Conservation (phyloP, 768 basidiomycete genomes). For the Phlebiopsis flavidoalba region DNA sequence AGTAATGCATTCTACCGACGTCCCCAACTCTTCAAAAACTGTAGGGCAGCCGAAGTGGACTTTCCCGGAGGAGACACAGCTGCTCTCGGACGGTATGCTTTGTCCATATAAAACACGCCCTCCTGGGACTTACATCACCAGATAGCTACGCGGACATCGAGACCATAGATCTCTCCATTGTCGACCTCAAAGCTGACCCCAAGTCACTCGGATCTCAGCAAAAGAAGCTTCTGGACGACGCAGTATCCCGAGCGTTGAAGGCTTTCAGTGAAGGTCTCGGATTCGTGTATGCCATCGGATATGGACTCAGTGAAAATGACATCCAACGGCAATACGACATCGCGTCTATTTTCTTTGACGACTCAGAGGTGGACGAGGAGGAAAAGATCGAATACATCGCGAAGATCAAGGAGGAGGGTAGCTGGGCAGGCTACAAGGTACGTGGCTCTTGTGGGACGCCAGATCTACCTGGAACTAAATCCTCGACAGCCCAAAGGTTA, state of each 20-base stretch:
- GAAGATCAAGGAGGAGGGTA: neutral
- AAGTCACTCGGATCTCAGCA: neutral
- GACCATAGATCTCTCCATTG: neutral
- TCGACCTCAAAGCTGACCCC: neutral
- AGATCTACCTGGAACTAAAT: neutral
- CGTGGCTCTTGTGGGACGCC: neutral
- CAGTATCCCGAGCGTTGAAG: neutral
- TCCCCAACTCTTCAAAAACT: too few species aligned
- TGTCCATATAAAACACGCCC: neutral
- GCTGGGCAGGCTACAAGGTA: slow-evolving; percentile 3
- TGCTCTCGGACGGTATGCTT: neutral
- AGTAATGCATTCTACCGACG: too few species aligned
- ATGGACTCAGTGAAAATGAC: neutral
- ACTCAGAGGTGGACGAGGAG: neutral
- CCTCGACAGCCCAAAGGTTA: neutral
- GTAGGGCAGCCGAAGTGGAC: neutral
- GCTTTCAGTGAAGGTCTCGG: neutral
- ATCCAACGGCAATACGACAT: neutral
- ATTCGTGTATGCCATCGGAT: neutral
- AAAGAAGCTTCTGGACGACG: neutral
- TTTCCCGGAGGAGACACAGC: neutral
- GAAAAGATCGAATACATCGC: neutral
- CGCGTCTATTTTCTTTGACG: neutral
- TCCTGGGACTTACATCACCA: neutral
- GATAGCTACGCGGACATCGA: neutral